Evolutionary conservation across 345 rosid species (phyloP).

Genomic region (Litchi chinensis): DNA sequence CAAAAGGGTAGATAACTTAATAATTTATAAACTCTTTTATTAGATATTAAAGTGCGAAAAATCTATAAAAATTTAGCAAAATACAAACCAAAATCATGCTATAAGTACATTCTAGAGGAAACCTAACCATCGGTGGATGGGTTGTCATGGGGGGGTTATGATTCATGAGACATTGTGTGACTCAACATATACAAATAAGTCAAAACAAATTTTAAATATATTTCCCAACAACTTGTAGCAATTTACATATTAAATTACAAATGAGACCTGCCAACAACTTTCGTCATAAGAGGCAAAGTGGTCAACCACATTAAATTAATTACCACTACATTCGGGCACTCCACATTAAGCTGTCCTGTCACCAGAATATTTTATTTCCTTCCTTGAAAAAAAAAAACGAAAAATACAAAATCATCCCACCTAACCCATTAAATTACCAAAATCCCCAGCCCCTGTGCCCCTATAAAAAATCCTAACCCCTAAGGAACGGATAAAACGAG

Average conservation of each 20-base stretch:
- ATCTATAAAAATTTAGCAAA: no score
- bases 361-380: neutral
- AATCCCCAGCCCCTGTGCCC: neutral
- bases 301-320: neutral
- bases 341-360: neutral
- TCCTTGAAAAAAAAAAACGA: neutral
- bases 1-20: no score
- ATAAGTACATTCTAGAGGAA: no score
- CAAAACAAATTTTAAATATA: neutral
- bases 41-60: no score
- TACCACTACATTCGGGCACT: neutral
- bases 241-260: neutral
- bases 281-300: neutral
- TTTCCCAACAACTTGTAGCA: neutral
- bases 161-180: no score
- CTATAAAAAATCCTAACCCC: neutral
- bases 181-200: neutral
- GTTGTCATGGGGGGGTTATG: no score
- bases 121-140: no score
- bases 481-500: conserved; percentile 24
- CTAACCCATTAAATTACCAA: neutral
- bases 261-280: conserved; percentile 2
- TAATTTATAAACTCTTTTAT: no score
- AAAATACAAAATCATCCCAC: neutral
- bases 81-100: no score